Conservation (phyloP, 1,284 basidiomycete genomes). For the Bjerkandera adusta region DNA sequence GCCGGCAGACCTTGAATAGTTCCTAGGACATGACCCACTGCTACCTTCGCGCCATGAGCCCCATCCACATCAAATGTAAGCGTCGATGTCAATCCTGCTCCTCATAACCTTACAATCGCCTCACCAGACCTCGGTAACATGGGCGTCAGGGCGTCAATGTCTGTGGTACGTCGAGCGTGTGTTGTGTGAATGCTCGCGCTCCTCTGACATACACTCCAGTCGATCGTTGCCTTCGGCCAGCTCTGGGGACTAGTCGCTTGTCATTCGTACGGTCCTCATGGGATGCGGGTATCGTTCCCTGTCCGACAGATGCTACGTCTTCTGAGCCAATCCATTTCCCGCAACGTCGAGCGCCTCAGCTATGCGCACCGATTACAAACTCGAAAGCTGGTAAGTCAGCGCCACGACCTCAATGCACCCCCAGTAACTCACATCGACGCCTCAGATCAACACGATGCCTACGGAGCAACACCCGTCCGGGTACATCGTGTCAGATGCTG, state of each 20-base stretch:
- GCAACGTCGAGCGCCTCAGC: conserved; percentile 81
- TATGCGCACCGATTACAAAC: conserved; percentile 80
- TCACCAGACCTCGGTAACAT: conserved; percentile 71
- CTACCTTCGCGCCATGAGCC: conserved; percentile 87
- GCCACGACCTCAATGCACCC: conserved; percentile 12
- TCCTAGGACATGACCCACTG: conserved; percentile 84
- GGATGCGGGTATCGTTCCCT: conserved; percentile 85
- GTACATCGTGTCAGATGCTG: conserved; percentile 86
- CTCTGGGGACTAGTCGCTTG: conserved; percentile 87
- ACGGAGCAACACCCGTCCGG: conserved; percentile 75
- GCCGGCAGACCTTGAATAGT: conserved; percentile 11
- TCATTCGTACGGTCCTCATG: conserved; percentile 77
- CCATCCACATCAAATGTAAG: conserved; percentile 84
- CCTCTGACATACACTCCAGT: no score
- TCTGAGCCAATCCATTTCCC: conserved; percentile 80
- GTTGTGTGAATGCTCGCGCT: no score
- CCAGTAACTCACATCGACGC: conserved; percentile 2
- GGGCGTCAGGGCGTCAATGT: conserved; percentile 83
- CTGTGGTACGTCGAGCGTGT: conserved; percentile 54
- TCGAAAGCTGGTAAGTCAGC: conserved; percentile 57
- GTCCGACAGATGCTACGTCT: conserved; percentile 81
- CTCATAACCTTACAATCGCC: conserved; percentile 9
- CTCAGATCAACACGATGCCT: conserved; percentile 75
- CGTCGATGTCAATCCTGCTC: conserved; percentile 10
- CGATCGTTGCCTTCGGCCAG: conserved; percentile 81